phyloP scores from a whole-genome alignment of 139 green algal species.

The Chlamydomonas sphaeroides region DNA sequence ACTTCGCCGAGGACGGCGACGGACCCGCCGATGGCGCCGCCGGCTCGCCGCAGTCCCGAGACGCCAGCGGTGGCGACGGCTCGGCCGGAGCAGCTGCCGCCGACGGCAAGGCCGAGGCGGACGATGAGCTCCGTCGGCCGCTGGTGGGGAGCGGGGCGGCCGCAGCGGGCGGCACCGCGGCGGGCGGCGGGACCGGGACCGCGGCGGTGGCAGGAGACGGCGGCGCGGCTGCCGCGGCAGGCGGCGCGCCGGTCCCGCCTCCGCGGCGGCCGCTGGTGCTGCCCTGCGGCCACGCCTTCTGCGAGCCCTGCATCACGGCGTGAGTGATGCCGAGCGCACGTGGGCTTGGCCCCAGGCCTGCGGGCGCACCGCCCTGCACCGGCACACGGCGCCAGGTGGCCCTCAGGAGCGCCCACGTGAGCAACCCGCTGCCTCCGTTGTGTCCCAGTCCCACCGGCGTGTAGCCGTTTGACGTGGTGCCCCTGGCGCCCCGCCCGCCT shows the following conservation, averaged over 20 bases:
- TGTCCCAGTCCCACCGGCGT: no score
- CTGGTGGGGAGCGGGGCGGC: neutral
- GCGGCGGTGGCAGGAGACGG: neutral
- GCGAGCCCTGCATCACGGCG: conserved; percentile 69
- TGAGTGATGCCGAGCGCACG: conserved; percentile 46
- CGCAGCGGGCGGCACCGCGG: neutral
- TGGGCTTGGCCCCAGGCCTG: no score
- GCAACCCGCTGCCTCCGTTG: no score
- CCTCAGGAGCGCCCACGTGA: no score
- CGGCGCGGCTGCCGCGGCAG: neutral
- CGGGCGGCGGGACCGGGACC: neutral
- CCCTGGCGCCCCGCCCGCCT: no score
- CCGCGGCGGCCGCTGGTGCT: conserved; percentile 47
- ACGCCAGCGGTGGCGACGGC: neutral
- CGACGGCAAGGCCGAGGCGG: neutral
- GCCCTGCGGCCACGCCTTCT: conserved; percentile 75
- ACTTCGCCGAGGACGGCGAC: conserved; percentile 30
- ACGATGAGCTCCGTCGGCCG: conserved; percentile 6
- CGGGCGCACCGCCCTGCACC: no score
- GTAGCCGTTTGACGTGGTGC: no score
- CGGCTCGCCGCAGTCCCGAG: neutral
- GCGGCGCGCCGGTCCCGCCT: neutral
- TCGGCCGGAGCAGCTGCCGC: no score
- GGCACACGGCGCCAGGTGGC: no score
- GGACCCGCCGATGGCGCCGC: neutral